Percentiles rank a stretch among this genome's conserved stretches.
Evolutionary conservation across 805 yeast species (phyloP).

Genomic region (Lipomyces yamanashiensis): DNA sequence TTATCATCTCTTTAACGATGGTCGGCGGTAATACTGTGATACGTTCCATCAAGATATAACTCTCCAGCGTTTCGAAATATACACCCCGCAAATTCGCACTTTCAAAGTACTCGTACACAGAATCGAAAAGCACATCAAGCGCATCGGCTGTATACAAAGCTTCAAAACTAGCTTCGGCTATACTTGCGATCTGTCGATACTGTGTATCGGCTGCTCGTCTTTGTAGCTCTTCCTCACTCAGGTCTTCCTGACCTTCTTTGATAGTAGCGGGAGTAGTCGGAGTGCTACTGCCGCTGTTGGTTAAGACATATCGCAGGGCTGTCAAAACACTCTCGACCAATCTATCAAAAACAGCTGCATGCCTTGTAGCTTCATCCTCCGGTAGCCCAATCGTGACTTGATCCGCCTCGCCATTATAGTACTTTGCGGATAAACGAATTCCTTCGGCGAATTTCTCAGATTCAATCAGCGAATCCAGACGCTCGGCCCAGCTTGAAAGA

Average conservation of each 20-base stretch:
- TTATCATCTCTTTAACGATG: slow-evolving; percentile 65
- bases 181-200: slow-evolving; percentile 40
- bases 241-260: neutral
- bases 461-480: slow-evolving; percentile 55
- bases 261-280: slow-evolving; percentile 23
- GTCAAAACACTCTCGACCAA: slow-evolving; percentile 62
- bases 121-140: slow-evolving; percentile 50
- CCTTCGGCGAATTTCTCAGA: slow-evolving; percentile 59
- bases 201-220: slow-evolving; percentile 41
- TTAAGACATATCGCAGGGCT: slow-evolving; percentile 53
- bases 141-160: slow-evolving; percentile 50
- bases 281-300: slow-evolving; percentile 36
- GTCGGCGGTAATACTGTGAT: slow-evolving; percentile 63
- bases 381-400: slow-evolving; percentile 65
- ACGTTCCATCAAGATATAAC: slow-evolving; percentile 54
- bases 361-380: slow-evolving; percentile 49
- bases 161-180: slow-evolving; percentile 49
- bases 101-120: slow-evolving; percentile 53
- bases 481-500: slow-evolving; percentile 72
- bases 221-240: slow-evolving; percentile 22
- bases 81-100: slow-evolving; percentile 44
- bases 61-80: slow-evolving; percentile 60
- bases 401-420: slow-evolving; percentile 56
- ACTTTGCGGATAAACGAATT: slow-evolving; percentile 57
- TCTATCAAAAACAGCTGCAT: slow-evolving; percentile 55